Evolutionary conservation across 2,329 filamentous ascomycete genomes (phyloP), one percentile per base, ranked within the genome.

Genomic region (Periglandula ipomoeae): DNA sequence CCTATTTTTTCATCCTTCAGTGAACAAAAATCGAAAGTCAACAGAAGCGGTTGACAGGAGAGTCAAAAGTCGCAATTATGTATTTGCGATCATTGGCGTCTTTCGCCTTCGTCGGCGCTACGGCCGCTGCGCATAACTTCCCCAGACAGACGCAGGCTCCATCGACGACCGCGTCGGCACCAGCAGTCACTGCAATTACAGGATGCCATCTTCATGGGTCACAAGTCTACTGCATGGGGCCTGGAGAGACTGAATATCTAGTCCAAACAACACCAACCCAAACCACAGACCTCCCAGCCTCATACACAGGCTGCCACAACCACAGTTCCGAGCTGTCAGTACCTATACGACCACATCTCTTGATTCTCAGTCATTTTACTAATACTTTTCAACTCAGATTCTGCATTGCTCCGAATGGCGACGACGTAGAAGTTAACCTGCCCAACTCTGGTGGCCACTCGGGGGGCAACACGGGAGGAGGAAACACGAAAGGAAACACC

Each of bases 271-370:
- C 74, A 6, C 67, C 70, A 3, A 84, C 77, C 4, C 72, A 71
- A 17, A 80, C 75, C 1, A 71, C 72, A 41, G 73, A 75, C 44
- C 63, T 80, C 17, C 80, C 83, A 1, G 68, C 81, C 0, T 66
- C 75, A 46, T 86, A 81, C 57, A 85, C 81, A 0, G 78, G 66
- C 48, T 87, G 85, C 59, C 83, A 88, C 60, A 57, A 65, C 1
- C 82, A 87, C 62, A 81, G 69, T 15, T 58, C 62, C 3, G 71
- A 81, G 41, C 71, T 72, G 79, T 85, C 68, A 22, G 34, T 27
- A 22, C 2, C 20, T 27, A n/a, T 13, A 4, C 37, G 6, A 5
- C 34, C 5, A 9, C 40, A 46, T 13, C 41, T 43, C 10, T 8
- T 2, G 53, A 17, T 13, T 10, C n/a, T 13, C 19, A 9, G 20